Base-by-base conservation (phyloP, 148 eudicot genomes). In the Spergularia bocconei region DNA sequence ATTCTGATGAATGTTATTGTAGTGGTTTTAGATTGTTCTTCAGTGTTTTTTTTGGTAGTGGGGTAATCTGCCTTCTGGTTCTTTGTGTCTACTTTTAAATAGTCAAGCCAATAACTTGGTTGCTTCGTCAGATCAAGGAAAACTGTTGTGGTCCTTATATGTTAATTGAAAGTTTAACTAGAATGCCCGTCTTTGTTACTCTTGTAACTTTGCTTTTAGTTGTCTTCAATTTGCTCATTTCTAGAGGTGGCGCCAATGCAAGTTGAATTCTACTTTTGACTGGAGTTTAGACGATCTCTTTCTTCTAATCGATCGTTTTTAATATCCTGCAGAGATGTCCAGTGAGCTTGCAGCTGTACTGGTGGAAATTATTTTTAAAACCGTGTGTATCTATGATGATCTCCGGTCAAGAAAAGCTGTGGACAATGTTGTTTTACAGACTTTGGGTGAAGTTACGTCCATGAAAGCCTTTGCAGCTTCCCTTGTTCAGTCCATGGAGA, bases 401-500 rank as follows among this genome's bases (percentile, higher is more conserved):
- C 87, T 80, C 75, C 86, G 84, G 76, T 92, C 98, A 63, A 87
- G 90, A 82, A 89, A 89, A 76, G 91, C 91, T 67, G 98, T 95
- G 71, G 98, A 95, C 82, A 85, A 84, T 78, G 84, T 90, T 75
- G 85, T 95, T 74, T 17, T 83, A 71, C 91, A 88, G 82, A 82
- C 85, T 70, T 63, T 95, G 70, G 72, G 75, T 56, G 87, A 89
- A 79, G 85, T 77, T 85, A 61, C 72, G 54, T 92, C 89, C 67
- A 87, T 92, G 92, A 95, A 92, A 82, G 83, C 80, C 74, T 95
- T 95, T 86, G 97, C 98, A 21, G 97, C 92, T 71, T 83, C 88
- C 66, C 87, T 90, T 79, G 97, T 95, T 55, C 98, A 89, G 85
- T 71, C 76, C 79, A 90, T 92, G 93, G 98, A 95, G 81, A 92